Evolutionary conservation across 345 rosid genomes (phyloP).

Genomic region (sweet orange (Citrus sinensis)): DNA sequence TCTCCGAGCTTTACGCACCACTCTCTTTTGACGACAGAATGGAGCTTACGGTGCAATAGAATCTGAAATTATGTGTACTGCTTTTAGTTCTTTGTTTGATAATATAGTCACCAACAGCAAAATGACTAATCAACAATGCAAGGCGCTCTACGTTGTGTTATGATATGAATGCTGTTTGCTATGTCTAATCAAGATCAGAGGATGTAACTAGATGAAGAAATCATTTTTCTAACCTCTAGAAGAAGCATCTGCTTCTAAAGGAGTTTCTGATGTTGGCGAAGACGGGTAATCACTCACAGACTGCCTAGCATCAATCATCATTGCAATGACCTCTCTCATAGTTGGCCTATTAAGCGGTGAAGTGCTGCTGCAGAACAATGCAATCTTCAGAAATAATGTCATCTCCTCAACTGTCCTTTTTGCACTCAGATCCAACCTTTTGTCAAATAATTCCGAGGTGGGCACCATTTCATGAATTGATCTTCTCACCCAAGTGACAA

Average conservation of each 20-base stretch:
- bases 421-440: conserved; percentile 37
- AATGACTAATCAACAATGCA: not conserved
- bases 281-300: conserved; percentile 24
- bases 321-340: conserved; percentile 71
- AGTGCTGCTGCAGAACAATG: conserved; percentile 65
- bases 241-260: conserved; percentile 23
- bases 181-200: not conserved
- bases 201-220: not conserved
- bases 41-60: not conserved
- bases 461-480: conserved; percentile 46
- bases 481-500: conserved; percentile 72
- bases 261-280: conserved; percentile 44
- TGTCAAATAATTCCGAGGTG: conserved; percentile 49
- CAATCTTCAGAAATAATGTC: conserved; percentile 66
- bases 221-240: conserved; percentile 11
- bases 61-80: not conserved
- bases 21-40: not conserved
- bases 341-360: conserved; percentile 67
- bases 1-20: not conserved
- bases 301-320: conserved; percentile 61
- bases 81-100: not conserved
- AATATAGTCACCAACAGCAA: not conserved
- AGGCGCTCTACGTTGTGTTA: not conserved
- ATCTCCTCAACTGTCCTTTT: conserved; percentile 50
- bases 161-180: not conserved